phyloP scores from a whole-genome alignment of 2,329 filamentous ascomycete genomes.

The Sclerotinia subarctica region DNA sequence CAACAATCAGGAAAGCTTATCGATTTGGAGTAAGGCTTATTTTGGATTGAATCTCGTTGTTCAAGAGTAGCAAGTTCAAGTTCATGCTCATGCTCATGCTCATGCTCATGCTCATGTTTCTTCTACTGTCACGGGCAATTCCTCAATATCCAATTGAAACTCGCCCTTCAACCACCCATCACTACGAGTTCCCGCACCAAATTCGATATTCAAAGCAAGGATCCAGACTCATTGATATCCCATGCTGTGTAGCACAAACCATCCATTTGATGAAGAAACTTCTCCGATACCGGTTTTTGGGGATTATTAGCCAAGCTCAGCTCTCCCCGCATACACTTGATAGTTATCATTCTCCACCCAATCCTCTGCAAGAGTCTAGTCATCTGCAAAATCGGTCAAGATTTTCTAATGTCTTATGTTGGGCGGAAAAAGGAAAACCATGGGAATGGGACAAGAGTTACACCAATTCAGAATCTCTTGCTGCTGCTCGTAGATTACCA shows the following conservation, averaged over 20 bases:
- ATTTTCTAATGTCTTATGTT: not conserved
- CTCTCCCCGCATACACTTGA: not conserved
- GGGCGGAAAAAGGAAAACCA: not conserved
- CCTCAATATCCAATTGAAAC: no score
- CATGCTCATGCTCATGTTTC: no score
- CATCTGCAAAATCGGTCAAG: not conserved
- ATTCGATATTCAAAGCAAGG: not conserved
- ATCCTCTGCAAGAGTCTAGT: not conserved
- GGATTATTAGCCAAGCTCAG: not conserved
- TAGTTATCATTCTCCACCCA: not conserved
- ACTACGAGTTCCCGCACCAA: no score
- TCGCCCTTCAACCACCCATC: no score
- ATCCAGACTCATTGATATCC: not conserved
- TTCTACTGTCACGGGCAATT: no score
- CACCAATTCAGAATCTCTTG: not conserved
- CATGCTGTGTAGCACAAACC: not conserved
- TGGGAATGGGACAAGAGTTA: not conserved
- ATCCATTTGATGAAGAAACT: not conserved
- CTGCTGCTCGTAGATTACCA: not conserved
- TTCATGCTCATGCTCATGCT: no score
- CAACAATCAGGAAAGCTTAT: not conserved
- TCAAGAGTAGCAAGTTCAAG: no score
- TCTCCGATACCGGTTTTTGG: conserved; percentile 7
- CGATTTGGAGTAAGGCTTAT: not conserved
- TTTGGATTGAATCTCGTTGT: not conserved